phyloP scores from a whole-genome alignment of 1,139 yeast species.

The Pichia sp. region DNA sequence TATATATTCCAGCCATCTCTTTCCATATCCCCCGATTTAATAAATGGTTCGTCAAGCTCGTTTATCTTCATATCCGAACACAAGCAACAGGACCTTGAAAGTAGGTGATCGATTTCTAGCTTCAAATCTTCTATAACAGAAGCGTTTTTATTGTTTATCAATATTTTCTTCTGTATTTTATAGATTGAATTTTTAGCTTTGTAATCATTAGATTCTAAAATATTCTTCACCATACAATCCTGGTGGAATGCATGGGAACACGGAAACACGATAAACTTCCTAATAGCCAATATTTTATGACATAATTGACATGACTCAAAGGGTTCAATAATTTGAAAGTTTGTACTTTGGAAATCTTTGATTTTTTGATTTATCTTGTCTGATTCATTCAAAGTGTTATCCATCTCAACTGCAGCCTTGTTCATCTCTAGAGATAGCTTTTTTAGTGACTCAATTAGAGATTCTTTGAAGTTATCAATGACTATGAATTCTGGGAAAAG shows the following conservation, averaged over 20 bases:
- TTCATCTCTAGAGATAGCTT: constrained; percentile 62
- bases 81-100: constrained; percentile 67
- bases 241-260: constrained; percentile 89
- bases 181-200: constrained; percentile 59
- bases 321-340: constrained; percentile 64
- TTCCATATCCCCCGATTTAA: constrained; percentile 27
- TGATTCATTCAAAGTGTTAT: constrained; percentile 63
- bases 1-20: constrained; percentile 25
- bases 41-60: constrained; percentile 51
- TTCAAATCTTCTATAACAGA: constrained; percentile 25
- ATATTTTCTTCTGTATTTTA: constrained; percentile 45
- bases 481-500: constrained; percentile 78
- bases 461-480: constrained; percentile 79
- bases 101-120: constrained; percentile 53
- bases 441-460: constrained; percentile 73
- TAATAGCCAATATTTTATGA: constrained; percentile 57
- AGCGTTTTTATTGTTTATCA: constrained; percentile 28
- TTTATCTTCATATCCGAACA: constrained; percentile 78
- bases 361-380: constrained; percentile 60
- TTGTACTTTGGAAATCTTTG: constrained; percentile 41
- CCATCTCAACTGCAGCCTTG: constrained; percentile 70
- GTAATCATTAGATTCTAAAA: constrained; percentile 63
- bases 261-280: constrained; percentile 79
- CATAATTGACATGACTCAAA: constrained; percentile 82
- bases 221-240: constrained; percentile 68